Conservation (phyloP, 2,329 filamentous ascomycete species). For the Aspergillus sp. region DNA sequence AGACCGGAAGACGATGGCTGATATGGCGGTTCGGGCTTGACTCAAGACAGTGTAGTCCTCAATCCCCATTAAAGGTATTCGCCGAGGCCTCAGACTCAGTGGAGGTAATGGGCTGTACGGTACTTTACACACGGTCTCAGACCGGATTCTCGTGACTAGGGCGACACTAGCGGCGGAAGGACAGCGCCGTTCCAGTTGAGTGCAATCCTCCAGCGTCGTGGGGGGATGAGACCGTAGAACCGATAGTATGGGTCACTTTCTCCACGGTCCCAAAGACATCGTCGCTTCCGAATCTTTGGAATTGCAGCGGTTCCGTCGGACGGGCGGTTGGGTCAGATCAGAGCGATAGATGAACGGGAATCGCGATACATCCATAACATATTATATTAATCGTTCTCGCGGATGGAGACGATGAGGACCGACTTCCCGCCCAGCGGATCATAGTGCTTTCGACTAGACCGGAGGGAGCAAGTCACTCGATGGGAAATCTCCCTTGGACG, state of each 20-base stretch:
- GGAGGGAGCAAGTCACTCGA: not conserved
- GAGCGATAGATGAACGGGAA: not conserved
- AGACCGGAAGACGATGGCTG: too few relatives aligned
- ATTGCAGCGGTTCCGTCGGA: too few relatives aligned
- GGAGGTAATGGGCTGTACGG: not conserved
- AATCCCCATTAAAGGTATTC: too few relatives aligned
- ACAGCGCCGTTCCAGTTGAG: constrained; percentile 1
- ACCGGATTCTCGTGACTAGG: not conserved
- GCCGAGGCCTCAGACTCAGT: not conserved
- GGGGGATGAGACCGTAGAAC: not conserved
- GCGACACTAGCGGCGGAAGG: not conserved
- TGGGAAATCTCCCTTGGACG: not conserved
- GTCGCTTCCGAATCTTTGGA: too few relatives aligned
- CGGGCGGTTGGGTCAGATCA: not conserved
- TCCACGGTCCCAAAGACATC: not conserved
- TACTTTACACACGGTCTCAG: not conserved
- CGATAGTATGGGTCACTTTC: constrained; percentile 4
- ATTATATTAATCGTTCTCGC: not conserved
- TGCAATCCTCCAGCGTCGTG: not conserved
- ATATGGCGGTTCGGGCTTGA: too few relatives aligned
- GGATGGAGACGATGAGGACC: not conserved
- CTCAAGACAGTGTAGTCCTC: too few relatives aligned
- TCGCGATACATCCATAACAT: not conserved
- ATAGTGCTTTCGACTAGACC: not conserved
- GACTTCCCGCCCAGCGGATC: too few relatives aligned